Evolutionary conservation across 257 asterid genomes (phyloP), one percentile per base, ranked within the genome.

Genomic region (Salvia miltiorrhiza): DNA sequence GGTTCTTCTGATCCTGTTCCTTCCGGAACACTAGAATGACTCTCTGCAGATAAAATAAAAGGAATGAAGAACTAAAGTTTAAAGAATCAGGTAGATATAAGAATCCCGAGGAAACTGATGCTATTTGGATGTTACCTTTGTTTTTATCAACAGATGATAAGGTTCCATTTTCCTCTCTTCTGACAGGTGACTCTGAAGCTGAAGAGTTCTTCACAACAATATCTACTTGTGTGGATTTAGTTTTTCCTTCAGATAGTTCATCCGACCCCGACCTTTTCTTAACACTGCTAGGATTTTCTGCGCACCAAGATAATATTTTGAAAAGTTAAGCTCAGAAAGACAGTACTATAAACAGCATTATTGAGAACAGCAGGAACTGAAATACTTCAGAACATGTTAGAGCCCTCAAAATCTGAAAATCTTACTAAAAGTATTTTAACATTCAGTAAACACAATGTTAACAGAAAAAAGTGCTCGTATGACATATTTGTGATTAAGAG

Each of bases 31-130:
- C 65, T 58, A 13, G 70, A 68, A 63, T 59, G 44, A 67, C 17
- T 59, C 47, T 62, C 86, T 78, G 81, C 70, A 57, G 16, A 40
- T 12, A 73, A 19, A n/a, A n/a, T n/a, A n/a, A 35, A 52, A 77
- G 50, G 35, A 21, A 26, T 37, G 21, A 63, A 12, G 53, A 70
- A 35, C 59, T 26, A 21, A 53, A 39, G 61, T 41, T 56, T 56
- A 24, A 14, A 37, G 45, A 45, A 59, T 74, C 54, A 70, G 28
- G 70, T 33, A 70, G 63, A 39, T 62, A n/a, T 60, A 68, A 44
- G 47, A 77, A 71, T 21, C 52, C 26, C 10, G 49, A 59, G 33
- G 45, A 50, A 62, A 56, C 19, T 24, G 19, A 39, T 53, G n/a
- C 57, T 45, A 43, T 62, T 53, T 17, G 55, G 37, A 39, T 41